These are phyloP conservation scores for Dichotomocladium elegans DNA, from an alignment of 371 early-diverging fungal genomes.

Conservation along the genomic window DNA sequence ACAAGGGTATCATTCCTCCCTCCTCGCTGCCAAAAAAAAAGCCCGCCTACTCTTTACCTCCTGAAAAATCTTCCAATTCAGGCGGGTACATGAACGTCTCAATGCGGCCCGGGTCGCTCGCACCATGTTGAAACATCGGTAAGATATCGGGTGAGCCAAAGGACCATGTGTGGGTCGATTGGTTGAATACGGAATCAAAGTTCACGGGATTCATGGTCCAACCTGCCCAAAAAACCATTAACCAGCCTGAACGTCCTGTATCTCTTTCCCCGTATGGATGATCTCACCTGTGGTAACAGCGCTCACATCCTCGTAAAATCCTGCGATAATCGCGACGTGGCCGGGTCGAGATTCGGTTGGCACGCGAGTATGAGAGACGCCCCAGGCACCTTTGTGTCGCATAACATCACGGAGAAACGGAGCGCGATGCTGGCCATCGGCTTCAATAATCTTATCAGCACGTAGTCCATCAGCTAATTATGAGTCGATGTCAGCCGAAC, in stretches of 20 bases:
- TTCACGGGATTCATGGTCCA: constrained; percentile 97
- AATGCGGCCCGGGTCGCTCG: constrained; percentile 70
- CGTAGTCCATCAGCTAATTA: constrained; percentile 85
- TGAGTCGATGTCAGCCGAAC: neutral
- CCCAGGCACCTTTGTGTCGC: constrained; percentile 73
- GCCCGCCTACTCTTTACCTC: constrained; percentile 41
- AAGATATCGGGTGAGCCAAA: constrained; percentile 96
- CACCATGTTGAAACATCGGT: constrained; percentile 93
- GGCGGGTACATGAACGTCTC: constrained; percentile 88
- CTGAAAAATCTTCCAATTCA: constrained; percentile 87
- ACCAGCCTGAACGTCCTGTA: neutral
- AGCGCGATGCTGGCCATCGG: constrained; percentile 52
- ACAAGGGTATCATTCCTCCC: neutral
- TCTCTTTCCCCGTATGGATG: too few species aligned
- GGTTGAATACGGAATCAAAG: constrained; percentile 94
- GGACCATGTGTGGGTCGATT: constrained; percentile 90
- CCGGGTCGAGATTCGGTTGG: constrained; percentile 98
- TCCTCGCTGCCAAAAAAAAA: neutral
- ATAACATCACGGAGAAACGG: constrained; percentile 73
- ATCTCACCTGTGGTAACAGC: constrained; percentile 90
- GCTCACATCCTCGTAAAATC: constrained; percentile 96
- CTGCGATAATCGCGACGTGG: constrained; percentile 95
- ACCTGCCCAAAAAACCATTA: constrained; percentile 41
- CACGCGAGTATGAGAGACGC: constrained; percentile 94
- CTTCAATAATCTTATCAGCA: constrained; percentile 87